Evolutionary conservation across 2,329 filamentous ascomycete genomes (phyloP), one percentile per base, ranked within the genome.

Genomic region (Penicillium polonicum): DNA sequence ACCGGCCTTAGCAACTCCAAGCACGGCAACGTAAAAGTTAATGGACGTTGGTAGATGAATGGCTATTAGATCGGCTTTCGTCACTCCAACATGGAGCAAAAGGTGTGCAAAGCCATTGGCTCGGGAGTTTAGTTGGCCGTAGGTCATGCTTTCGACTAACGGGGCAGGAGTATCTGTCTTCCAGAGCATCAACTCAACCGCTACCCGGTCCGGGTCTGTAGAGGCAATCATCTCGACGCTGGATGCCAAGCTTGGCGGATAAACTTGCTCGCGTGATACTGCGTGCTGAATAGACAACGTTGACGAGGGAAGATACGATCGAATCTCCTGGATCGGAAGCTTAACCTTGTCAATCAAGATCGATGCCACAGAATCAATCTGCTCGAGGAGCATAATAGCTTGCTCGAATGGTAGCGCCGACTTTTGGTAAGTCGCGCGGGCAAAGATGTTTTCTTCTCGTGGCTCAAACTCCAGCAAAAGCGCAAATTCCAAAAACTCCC

Each of bases 391-490:
- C 0, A 83, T 57, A 0, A 79, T 66, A 2, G 86, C 78, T 55
- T 92, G 84, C 0, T 75, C 68, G 10, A 75, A 60, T 0, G 87
- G 80, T 15, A 94, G 77, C 2, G 79, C 60, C 3, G 79, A 74
- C 36, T 78, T 65, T 62, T 85, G 79, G 65, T 81, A 88, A 15
- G 82, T 87, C 9, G 79, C 79, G 60, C 81, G 82, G 7, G 80
- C 72, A n/a, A 68, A 65, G 17, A 88, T 70, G n/a, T 65, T 66
- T 7, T 79, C 72, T 0, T 70, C 67, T 2, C 64, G 70, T 0
- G 92, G 91, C 71, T 92, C 88, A 13, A 94, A 78, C 68, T 96
- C 92, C 7, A 96, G 70, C 2, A 92, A 82, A 1, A 95, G 69
- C 55, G 85, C 86, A 42, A 90, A 92, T 69, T 96, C 92, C 7